Base-by-base conservation (phyloP, 2,329 filamentous ascomycete genomes). In the Colletotrichum tropicicola region DNA sequence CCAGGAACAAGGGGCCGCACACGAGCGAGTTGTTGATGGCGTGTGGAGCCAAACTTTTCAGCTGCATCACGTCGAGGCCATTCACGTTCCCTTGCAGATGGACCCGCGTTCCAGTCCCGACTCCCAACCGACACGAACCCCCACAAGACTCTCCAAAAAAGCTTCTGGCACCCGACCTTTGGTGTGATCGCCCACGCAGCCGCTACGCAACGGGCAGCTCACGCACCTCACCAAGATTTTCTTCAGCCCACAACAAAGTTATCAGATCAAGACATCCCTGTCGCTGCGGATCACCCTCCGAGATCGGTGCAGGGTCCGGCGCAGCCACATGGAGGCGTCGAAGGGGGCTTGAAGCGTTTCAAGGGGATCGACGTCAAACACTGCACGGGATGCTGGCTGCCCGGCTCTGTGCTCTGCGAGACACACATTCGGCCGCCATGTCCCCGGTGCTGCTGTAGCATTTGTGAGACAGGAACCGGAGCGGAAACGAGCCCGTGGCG, bases 311-410 rank as follows among this genome's bases (percentile, higher is more conserved):
- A 51, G 45, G 57, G 35, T 45, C 51, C 49, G 35, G 30, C 21
- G 30, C 23, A 44, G 49, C 61, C 61, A 65, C 57, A 65, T 37
- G 37, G 56, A 45, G 57, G 57, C 62, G 52, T 32, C 17, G 13
- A 39, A 27, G 54, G n/a, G n/a, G 39, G 52, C 52, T 57, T 23
- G 37, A 43, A 30, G 51, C 57, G 62, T 65, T 65, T 65, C 62
- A 65, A 65, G 58, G 62, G 37, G 62, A 65, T 51, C 44, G 57
- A 62, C 57, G 45, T 65, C 62, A 65, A 65, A 65, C 62, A 39
- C 57, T 28, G 62, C 57, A 65, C 62, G 30, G 57, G n/a, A 65
- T 55, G 37, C 44, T 45, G 27, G 35, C 57, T 61, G 23, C 61
- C 27, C 48, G 41, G n/a, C 12, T 35, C 10, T 35, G 32, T 15